Conservation (phyloP, 805 yeast genomes). For the Saccharomycopsis vini region DNA sequence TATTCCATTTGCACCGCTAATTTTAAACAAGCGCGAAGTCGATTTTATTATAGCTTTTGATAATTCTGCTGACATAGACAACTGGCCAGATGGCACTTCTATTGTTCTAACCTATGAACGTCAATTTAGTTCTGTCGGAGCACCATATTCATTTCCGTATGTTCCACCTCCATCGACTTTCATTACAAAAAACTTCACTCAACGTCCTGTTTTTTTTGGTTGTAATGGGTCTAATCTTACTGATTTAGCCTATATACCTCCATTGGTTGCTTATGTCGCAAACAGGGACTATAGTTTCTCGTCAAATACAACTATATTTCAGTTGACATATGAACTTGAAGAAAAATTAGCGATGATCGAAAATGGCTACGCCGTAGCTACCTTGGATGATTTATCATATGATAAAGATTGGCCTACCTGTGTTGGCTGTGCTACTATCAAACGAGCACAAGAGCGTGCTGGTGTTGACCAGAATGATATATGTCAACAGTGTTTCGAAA, state of each 20-base stretch:
- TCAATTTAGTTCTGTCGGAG: constrained; percentile 36
- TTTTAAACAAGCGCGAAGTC: constrained; percentile 48
- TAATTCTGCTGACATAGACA: constrained; percentile 48
- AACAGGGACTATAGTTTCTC: constrained; percentile 55
- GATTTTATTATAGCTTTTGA: constrained; percentile 59
- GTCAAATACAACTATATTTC: constrained; percentile 66
- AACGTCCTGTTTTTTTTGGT: constrained; percentile 74
- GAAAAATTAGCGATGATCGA: constrained; percentile 51
- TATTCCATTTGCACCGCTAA: constrained; percentile 51
- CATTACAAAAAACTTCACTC: constrained; percentile 49
- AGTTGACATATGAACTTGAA: constrained; percentile 47
- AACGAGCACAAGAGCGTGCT: constrained; percentile 65
- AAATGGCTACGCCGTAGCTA: constrained; percentile 69
- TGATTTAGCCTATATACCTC: constrained; percentile 33
- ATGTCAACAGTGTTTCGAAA: constrained; percentile 60
- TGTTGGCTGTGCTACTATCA: constrained; percentile 74
- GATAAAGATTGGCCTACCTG: constrained; percentile 66
- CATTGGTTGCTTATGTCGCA: constrained; percentile 66
- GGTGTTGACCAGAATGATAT: constrained; percentile 51
- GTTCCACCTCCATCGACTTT: constrained; percentile 66
- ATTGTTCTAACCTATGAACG: constrained; percentile 47
- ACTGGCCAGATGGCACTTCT: constrained; percentile 65
- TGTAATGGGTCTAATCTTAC: constrained; percentile 63
- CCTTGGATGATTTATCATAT: constrained; percentile 56
- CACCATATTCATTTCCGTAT: constrained; percentile 61